Evolutionary conservation across 1,284 basidiomycete genomes (phyloP).

Genomic region (Ceraceosorus guamensis): DNA sequence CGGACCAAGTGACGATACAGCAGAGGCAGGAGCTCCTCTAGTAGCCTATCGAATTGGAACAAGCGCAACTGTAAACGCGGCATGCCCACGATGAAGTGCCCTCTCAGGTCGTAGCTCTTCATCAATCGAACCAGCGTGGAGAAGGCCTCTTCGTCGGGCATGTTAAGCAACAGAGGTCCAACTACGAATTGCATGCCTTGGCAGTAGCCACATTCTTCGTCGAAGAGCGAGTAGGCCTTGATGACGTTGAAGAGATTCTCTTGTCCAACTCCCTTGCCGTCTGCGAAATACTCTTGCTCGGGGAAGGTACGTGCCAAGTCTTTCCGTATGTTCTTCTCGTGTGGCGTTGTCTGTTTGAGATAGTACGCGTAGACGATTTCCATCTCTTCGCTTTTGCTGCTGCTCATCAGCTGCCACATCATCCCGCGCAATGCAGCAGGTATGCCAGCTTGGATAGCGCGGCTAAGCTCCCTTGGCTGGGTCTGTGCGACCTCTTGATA

Average conservation of each 20-base stretch:
- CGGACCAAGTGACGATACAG: slow-evolving; percentile 83
- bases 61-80: slow-evolving; percentile 87
- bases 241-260: slow-evolving; percentile 95
- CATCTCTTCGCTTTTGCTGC: slow-evolving; percentile 77
- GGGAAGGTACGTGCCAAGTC: slow-evolving; percentile 91
- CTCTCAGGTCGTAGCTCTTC: slow-evolving; percentile 89
- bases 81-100: slow-evolving; percentile 97
- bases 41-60: slow-evolving; percentile 80
- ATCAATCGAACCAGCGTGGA: slow-evolving; percentile 92
- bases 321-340: slow-evolving; percentile 87
- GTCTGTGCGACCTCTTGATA: slow-evolving; percentile 53
- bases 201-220: slow-evolving; percentile 91
- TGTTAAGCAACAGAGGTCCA: slow-evolving; percentile 79
- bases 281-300: slow-evolving; percentile 88
- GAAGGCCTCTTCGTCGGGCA: slow-evolving; percentile 67
- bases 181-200: slow-evolving; percentile 85
- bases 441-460: slow-evolving; percentile 86
- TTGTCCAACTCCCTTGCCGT: slow-evolving; percentile 80
- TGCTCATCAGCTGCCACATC: slow-evolving; percentile 94
- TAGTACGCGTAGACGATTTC: slow-evolving; percentile 76
- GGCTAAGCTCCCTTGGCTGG: slow-evolving; percentile 58
- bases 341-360: slow-evolving; percentile 72
- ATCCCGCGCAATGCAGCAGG: slow-evolving; percentile 79
- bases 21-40: slow-evolving; percentile 85
- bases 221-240: slow-evolving; percentile 94